A percentile compares a stretch with the other conserved stretches of the same genome.
Conservation (phyloP, 306 rosid genomes). For the Lotus japonicus region DNA sequence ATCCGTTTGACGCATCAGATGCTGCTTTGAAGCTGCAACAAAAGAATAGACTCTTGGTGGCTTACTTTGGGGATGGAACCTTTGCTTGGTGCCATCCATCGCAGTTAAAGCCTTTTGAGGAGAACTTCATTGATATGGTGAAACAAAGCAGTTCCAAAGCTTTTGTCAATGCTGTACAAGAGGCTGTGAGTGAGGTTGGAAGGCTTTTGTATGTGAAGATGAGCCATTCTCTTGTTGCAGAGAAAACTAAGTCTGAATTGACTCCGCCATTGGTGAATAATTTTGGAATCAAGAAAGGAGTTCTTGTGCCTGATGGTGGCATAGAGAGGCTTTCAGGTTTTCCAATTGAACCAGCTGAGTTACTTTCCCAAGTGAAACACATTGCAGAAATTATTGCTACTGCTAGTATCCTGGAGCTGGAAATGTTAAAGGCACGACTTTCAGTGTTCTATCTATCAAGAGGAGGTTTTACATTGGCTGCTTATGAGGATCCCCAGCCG, state of each 20-base stretch:
- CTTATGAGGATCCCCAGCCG: constrained; percentile 38
- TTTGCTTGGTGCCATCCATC: constrained; percentile 84
- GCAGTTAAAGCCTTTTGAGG: constrained; percentile 62
- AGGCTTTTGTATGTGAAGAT: constrained; percentile 44
- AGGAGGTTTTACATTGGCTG: constrained; percentile 53
- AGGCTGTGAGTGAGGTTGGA: constrained; percentile 57
- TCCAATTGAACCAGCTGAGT: constrained; percentile 32
- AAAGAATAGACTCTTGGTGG: constrained; percentile 44
- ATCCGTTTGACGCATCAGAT: constrained; percentile 52
- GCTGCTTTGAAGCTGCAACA: constrained; percentile 45
- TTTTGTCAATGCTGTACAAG: constrained; percentile 56
- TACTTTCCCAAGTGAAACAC: constrained; percentile 53
- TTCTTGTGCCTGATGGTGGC: constrained; percentile 45
- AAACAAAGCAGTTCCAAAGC: constrained; percentile 38
- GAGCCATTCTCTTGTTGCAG: constrained; percentile 27
- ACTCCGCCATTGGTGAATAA: constrained; percentile 24
- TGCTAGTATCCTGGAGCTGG: constrained; percentile 40
- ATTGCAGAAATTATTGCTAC: constrained; percentile 19
- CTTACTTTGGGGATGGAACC: constrained; percentile 66
- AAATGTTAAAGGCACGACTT: constrained; percentile 41
- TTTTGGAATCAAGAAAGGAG: constrained; percentile 65
- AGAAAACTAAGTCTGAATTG: constrained; percentile 15
- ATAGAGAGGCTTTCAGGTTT: constrained; percentile 28
- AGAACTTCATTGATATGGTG: constrained; percentile 50
- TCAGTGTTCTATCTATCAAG: constrained; percentile 43